Evolutionary conservation across 2,329 filamentous ascomycete genomes (phyloP).

Genomic region (Pleurostoma richardsiae): DNA sequence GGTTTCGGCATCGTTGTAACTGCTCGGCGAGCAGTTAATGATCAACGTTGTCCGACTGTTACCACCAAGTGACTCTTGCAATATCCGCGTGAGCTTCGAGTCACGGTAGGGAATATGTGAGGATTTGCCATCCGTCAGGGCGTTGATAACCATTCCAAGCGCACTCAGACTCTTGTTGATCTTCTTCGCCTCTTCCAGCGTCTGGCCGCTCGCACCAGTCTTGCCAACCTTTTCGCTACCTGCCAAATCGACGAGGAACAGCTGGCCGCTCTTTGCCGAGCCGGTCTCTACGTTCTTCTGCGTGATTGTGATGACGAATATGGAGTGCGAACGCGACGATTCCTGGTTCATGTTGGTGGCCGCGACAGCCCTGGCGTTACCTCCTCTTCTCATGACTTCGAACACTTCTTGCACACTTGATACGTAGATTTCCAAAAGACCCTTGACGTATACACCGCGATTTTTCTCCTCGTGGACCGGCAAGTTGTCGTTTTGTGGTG

Average conservation of each 20-base stretch:
- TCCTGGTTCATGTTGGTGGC: constrained; percentile 99
- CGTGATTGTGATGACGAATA: constrained; percentile 93
- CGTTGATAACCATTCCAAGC: constrained; percentile 98
- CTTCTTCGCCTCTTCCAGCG: constrained; percentile 97
- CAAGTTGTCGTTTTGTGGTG: constrained; percentile 91
- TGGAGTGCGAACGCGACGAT: constrained; percentile 95
- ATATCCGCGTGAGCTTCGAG: constrained; percentile 92
- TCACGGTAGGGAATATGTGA: constrained; percentile 95
- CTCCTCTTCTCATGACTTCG: constrained; percentile 92
- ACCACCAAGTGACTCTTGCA: constrained; percentile 95
- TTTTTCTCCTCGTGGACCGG: constrained; percentile 98
- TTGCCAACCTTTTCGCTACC: constrained; percentile 99
- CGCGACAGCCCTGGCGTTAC: constrained; percentile 82
- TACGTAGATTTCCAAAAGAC: constrained; percentile 89
- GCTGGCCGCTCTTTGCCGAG: constrained; percentile 90
- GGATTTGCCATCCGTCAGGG: constrained; percentile 93
- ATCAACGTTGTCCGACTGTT: constrained; percentile 98
- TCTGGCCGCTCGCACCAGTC: constrained; percentile 95
- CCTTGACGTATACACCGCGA: constrained; percentile 93
- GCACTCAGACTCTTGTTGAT: constrained; percentile 99
- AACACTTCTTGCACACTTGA: constrained; percentile 94
- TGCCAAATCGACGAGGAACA: constrained; percentile 96
- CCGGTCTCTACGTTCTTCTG: constrained; percentile 98
- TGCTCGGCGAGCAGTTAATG: constrained; percentile 98
- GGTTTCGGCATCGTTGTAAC: constrained; percentile 95